These are phyloP conservation scores for Fusarium sp. DNA, from an alignment of 2,329 filamentous ascomycete species.

Conservation along the genomic window DNA sequence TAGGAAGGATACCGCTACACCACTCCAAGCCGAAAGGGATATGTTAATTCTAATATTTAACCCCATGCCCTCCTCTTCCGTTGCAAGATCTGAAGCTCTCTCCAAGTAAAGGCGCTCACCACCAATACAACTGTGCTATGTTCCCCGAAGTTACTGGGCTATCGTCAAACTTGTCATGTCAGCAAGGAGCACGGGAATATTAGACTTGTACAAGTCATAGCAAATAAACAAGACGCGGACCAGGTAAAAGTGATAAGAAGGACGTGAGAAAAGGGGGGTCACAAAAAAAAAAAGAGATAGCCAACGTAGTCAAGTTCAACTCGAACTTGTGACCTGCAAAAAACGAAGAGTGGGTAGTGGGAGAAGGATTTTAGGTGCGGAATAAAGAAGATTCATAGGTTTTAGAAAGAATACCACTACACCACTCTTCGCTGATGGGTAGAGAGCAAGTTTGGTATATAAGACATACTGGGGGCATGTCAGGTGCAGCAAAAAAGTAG, in stretches of 20 bases:
- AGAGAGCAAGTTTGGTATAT: not conserved
- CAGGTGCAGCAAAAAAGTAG: too few relatives aligned
- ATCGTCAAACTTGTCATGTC: accelerated
- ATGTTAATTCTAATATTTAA: not conserved
- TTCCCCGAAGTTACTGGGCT: not conserved
- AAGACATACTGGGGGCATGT: not conserved
- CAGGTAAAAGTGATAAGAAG: accelerated
- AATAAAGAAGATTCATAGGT: not conserved
- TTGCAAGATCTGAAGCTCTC: too few relatives aligned
- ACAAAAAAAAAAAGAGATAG: not conserved
- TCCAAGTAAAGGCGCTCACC: not conserved
- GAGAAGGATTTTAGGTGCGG: conserved; percentile 1
- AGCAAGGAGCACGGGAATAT: not conserved
- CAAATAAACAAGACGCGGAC: not conserved
- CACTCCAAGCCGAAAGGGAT: not conserved
- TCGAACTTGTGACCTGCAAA: not conserved
- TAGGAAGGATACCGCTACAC: conserved; percentile 17
- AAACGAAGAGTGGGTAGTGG: not conserved
- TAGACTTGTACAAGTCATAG: accelerated
- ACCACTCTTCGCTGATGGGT: conserved; percentile 1
- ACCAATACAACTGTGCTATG: not conserved
- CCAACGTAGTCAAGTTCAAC: not conserved
- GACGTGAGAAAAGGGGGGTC: too few relatives aligned
- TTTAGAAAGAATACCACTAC: not conserved
- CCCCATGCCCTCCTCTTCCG: not conserved